Base-by-base conservation (phyloP, 306 rosid species). In the Ziziphus jujuba region DNA sequence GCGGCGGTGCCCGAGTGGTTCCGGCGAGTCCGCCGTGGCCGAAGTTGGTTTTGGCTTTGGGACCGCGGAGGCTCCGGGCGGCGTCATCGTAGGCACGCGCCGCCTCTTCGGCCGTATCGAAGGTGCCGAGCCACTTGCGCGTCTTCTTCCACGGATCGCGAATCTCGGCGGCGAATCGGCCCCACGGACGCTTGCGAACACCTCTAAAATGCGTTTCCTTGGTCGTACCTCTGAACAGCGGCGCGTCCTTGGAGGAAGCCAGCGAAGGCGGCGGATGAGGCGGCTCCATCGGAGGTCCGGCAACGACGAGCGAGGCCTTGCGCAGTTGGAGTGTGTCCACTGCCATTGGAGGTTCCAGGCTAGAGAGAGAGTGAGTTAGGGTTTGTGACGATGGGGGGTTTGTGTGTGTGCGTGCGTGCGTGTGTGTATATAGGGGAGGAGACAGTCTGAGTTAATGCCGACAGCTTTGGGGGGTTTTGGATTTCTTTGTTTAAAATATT, bases 91-190 rank as follows among this genome's bases (percentile, higher is more conserved):
- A 87, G 9, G 93, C 93, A 60, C 75, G 71, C 31, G 93, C 93
- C 7, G 93, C 93, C 22, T 87, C 83, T 79, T 82, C 87, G 14
- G 93, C 93, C 5, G 93, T 87, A 59, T 84, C 86, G 14, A 82
- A 84, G 57, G 93, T 87, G 9, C 93, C 89, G 9, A 87, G 93
- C 93, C 93, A 87, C 68, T 80, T 84, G 25, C 93, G 79, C 38
- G 87, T 80, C 84, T 82, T 84, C 72, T 65, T 77, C 83, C 86
- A 82, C 0, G 93, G 93, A 33, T 87, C 84, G 8, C 93, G 87
- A 72, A 87, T 87, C 87, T 87, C 93, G 16, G 87, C 90, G 3
- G 90, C 87, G 61, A 72, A 87, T 0, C 87, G 76, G 3, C 93
- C 93, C 93, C 93, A 87, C 0, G 90, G 93, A 25, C 90, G 80